phyloP scores from a whole-genome alignment of 495 filamentous ascomycete genomes.

The Lophiostoma macrostomum region DNA sequence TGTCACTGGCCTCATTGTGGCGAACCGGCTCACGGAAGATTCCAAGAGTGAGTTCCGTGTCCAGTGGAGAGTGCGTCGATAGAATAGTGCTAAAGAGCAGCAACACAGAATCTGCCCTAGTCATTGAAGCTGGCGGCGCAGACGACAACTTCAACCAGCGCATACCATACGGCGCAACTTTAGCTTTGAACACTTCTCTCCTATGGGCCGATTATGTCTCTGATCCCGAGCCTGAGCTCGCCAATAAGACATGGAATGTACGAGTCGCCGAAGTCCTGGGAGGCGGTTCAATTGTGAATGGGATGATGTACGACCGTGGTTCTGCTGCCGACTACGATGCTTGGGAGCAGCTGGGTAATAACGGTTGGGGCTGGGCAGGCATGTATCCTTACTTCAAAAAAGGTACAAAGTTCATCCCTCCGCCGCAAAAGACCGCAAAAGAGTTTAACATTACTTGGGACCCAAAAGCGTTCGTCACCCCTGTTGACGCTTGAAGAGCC shows the following conservation, averaged over 20 bases:
- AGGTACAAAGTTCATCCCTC: slow-evolving; percentile 8
- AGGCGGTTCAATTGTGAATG: slow-evolving; percentile 45
- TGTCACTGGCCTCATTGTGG: slow-evolving; percentile 43
- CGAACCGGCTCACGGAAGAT: slow-evolving; percentile 40
- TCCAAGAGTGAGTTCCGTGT: slow-evolving; percentile 3
- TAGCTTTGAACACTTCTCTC: slow-evolving; percentile 2
- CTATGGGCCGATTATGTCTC: slow-evolving; percentile 2
- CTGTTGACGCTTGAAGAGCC: background rate
- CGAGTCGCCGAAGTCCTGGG: slow-evolving; percentile 40
- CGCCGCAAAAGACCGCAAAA: background rate
- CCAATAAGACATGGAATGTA: slow-evolving; percentile 6
- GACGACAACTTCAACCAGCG: slow-evolving; percentile 14
- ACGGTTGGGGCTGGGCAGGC: slow-evolving; percentile 38
- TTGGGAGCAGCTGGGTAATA: slow-evolving; percentile 23
- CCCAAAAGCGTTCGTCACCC: slow-evolving; percentile 38
- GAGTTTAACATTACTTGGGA: slow-evolving; percentile 41
- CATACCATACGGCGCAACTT: slow-evolving; percentile 5
- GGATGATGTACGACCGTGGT: slow-evolving; percentile 35
- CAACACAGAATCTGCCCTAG: slow-evolving; percentile 18
- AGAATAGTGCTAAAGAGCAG: too few relatives aligned
- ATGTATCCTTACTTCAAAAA: slow-evolving; percentile 31
- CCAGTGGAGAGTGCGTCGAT: too few relatives aligned
- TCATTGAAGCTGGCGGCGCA: slow-evolving; percentile 20
- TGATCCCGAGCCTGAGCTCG: slow-evolving; percentile 10
- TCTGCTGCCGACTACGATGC: slow-evolving; percentile 34